Evolutionary conservation across 768 basidiomycete genomes (phyloP), one percentile per base, ranked within the genome.

Genomic region (Suillus hirtellus): DNA sequence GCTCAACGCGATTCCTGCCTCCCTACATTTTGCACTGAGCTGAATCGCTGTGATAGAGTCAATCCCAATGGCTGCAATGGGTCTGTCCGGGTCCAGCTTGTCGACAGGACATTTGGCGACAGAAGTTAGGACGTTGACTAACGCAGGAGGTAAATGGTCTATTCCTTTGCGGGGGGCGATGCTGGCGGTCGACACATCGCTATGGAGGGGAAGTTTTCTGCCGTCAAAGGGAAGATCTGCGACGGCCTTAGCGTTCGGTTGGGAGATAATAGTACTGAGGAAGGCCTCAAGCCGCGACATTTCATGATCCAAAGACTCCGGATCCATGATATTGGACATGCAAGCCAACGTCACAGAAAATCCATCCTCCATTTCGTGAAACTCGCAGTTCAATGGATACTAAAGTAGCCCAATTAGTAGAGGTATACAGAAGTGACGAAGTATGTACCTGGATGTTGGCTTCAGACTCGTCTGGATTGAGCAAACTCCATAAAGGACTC

Each of bases 41-140:
- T 79, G 78, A 42, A 84, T 80, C 24, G 83, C 81, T 21, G 79
- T 80, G 63, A 84, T 83, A 1, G 83, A 84, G 66, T 84, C 83
- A 12, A 84, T 71, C 21, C 83, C 83, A 12, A 84, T 67, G 7
- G 78, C 72, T 14, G 73, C 72, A 19, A 82, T 73, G 4, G 76
- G 75, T 7, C 79, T 82, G 4, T 69, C 65, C 19, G 72, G 63
- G 21, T 69, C 66, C 6, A 84, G 70, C 21, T 70, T 65, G 4
- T 75, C 70, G 9, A 61, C 37, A 1, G 79, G 70, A 14, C 74
- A 68, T 43, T 73, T 73, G 5, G 74, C n/a, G 44, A 69, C 62
- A 35, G 67, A 69, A 34, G 60, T 61, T 21, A 71, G 50, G 19
- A 55, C n/a, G 9, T 19, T 50, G 35, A 63, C 53, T 27, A 71